Conservation (phyloP, 306 rosid species). For the Rosa chinensis region DNA sequence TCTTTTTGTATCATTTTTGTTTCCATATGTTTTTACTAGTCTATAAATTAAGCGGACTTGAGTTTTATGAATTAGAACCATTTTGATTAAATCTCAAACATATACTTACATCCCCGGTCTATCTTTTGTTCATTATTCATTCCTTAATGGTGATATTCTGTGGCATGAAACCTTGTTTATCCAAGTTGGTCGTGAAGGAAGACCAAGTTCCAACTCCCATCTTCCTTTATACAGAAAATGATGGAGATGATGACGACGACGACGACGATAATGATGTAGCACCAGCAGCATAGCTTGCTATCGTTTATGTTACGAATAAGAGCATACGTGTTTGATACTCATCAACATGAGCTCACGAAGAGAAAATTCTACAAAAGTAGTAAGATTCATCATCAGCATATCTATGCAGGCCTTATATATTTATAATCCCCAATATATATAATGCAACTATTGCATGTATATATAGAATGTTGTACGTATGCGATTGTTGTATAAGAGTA, state of each 20-base stretch:
- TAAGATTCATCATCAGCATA: neutral
- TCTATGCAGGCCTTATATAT: neutral
- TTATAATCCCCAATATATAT: neutral
- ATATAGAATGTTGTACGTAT: neutral
- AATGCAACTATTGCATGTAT: neutral
- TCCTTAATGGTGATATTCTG: conserved; percentile 16
- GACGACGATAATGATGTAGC: conserved; percentile 30
- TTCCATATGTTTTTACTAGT: neutral
- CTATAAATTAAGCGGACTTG: conserved; percentile 1
- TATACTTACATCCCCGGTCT: too few relatives aligned
- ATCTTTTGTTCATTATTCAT: neutral
- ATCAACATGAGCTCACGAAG: conserved; percentile 15
- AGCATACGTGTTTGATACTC: conserved; percentile 7
- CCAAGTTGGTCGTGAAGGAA: conserved; percentile 2
- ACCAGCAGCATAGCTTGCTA: conserved; percentile 26
- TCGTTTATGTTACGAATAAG: neutral
- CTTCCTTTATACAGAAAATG: conserved; percentile 1
- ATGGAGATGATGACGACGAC: conserved; percentile 31
- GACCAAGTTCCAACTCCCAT: conserved; percentile 13
- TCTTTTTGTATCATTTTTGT: neutral
- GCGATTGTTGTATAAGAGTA: neutral
- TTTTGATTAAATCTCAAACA: neutral
- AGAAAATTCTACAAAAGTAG: neutral
- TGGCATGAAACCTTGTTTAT: conserved; percentile 8
- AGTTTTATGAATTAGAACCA: neutral